These are phyloP conservation scores for Trametes meyenii DNA, from an alignment of 768 basidiomycete genomes.

Conservation along the genomic window DNA sequence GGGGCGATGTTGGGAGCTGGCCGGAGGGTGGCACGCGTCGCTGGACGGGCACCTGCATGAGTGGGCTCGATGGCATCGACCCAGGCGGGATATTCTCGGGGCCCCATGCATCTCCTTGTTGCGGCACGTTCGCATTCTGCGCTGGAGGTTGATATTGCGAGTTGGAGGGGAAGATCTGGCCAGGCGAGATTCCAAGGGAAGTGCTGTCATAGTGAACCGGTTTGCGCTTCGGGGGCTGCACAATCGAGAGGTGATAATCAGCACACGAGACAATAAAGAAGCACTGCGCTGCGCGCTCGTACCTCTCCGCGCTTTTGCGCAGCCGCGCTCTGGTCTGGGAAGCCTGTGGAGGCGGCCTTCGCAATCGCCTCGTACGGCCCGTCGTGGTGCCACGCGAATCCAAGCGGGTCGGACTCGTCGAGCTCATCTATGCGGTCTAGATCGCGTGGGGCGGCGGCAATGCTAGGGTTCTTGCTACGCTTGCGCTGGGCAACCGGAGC, in stretches of 20 bases:
- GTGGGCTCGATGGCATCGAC: slow-evolving; percentile 11
- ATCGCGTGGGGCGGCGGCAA: slow-evolving; percentile 31
- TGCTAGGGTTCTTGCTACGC: slow-evolving; percentile 31
- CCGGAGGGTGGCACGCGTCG: slow-evolving; percentile 11
- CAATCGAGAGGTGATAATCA: not conserved
- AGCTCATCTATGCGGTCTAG: slow-evolving; percentile 79
- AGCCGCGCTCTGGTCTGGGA: slow-evolving; percentile 19
- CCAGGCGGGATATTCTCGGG: slow-evolving; percentile 11
- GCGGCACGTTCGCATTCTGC: slow-evolving; percentile 15
- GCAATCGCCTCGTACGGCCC: slow-evolving; percentile 74
- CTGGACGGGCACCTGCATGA: slow-evolving; percentile 18
- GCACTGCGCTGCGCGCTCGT: not conserved
- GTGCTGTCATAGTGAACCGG: slow-evolving; percentile 11
- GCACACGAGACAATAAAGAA: not conserved
- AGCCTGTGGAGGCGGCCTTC: slow-evolving; percentile 34
- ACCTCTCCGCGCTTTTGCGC: slow-evolving; percentile 15
- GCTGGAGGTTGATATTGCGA: slow-evolving; percentile 24
- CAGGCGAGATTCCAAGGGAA: slow-evolving; percentile 34
- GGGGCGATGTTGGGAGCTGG: slow-evolving; percentile 10
- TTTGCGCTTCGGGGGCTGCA: slow-evolving; percentile 16
- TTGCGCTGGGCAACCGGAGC: slow-evolving; percentile 26
- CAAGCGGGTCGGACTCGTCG: slow-evolving; percentile 75
- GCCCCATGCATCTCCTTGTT: not conserved
- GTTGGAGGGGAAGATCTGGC: slow-evolving; percentile 35
- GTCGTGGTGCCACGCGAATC: slow-evolving; percentile 62